phyloP scores from a whole-genome alignment of 2,329 filamentous ascomycete genomes.

The Venturia oleaginea region DNA sequence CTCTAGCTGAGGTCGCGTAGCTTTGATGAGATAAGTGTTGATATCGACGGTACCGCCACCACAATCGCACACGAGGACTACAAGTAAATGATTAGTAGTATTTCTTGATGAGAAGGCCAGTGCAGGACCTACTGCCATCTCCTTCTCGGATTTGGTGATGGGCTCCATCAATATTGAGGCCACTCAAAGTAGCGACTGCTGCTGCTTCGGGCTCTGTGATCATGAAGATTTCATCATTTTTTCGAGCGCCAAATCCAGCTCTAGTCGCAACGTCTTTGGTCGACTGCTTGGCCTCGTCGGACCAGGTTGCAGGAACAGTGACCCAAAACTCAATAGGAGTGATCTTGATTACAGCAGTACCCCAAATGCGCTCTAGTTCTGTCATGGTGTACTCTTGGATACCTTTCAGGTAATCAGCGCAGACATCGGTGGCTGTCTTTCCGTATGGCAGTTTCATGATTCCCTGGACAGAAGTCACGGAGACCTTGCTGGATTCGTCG shows the following conservation, averaged over 20 bases:
- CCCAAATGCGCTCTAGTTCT: neutral
- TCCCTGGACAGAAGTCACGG: neutral
- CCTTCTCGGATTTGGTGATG: neutral
- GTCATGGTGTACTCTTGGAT: neutral
- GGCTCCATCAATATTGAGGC: neutral
- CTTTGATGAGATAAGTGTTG: constrained; percentile 17
- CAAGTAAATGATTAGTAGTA: neutral
- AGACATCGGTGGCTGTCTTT: neutral
- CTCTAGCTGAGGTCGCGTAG: constrained; percentile 14
- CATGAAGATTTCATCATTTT: constrained; percentile 18
- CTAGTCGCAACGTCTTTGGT: constrained; percentile 18
- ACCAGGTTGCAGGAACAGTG: constrained; percentile 21
- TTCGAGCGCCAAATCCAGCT: constrained; percentile 19
- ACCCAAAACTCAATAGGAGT: constrained; percentile 4
- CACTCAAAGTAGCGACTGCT: neutral
- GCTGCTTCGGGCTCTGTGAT: constrained; percentile 23
- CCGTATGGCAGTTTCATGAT: neutral
- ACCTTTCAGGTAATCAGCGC: neutral
- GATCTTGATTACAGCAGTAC: neutral
- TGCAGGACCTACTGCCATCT: constrained; percentile 3
- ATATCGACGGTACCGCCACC: constrained; percentile 24
- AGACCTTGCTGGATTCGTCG: no score
- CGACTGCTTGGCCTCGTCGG: constrained; percentile 18
- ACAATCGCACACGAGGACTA: constrained; percentile 20
- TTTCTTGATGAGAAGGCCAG: no score